phyloP scores from a whole-genome alignment of 345 rosid species.

The Salix caprea region DNA sequence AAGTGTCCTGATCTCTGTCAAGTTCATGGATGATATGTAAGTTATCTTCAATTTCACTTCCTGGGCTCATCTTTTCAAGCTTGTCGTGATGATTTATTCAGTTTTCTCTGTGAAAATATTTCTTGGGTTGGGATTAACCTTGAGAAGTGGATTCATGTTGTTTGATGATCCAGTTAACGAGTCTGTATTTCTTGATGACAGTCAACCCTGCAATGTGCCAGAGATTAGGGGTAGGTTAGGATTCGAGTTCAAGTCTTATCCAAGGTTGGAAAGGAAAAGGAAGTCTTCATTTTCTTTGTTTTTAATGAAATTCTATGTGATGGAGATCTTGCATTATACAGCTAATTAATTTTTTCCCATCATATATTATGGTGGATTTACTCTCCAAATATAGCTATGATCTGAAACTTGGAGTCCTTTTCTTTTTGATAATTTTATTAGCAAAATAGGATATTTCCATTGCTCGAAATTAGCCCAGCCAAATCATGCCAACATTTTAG shows the following conservation, averaged over 20 bases:
- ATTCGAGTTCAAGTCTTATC: background rate
- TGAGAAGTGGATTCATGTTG: background rate
- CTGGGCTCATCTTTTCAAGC: background rate
- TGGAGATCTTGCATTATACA: background rate
- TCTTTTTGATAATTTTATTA: background rate
- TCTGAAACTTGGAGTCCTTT: background rate
- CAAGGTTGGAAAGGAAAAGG: background rate
- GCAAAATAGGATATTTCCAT: background rate
- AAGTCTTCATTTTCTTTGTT: background rate
- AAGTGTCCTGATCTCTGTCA: conserved; percentile 70
- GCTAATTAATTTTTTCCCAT: background rate
- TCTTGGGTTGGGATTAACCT: background rate
- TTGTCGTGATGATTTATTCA: background rate
- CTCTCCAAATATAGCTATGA: background rate
- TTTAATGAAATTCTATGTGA: background rate
- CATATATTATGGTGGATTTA: too few species aligned
- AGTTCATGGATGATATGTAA: conserved; percentile 85
- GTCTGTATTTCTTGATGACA: background rate
- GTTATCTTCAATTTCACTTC: conserved; percentile 13
- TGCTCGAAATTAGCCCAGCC: background rate
- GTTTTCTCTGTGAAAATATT: background rate
- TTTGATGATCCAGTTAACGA: background rate
- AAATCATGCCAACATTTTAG: background rate
- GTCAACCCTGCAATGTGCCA: background rate
- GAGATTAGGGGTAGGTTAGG: background rate